A percentile compares a stretch with the other conserved stretches of the same genome.
Conservation (phyloP, 148 eudicot species). For the Spergularia marina region DNA sequence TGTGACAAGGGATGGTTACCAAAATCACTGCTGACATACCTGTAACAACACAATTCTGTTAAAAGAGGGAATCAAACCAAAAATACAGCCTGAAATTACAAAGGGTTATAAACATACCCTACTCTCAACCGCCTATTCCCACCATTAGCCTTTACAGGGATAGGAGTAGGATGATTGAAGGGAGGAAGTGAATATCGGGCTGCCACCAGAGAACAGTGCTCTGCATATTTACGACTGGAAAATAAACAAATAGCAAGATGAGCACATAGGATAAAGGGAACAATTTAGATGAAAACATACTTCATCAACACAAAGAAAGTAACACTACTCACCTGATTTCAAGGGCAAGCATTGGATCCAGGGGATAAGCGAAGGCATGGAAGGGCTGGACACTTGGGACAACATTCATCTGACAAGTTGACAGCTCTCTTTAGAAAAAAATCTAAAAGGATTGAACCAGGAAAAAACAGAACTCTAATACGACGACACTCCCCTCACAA, state of each 20-base stretch:
- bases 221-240: constrained; percentile 87
- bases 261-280: constrained; percentile 1
- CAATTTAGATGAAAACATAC: neutral
- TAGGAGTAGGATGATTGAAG: constrained; percentile 64
- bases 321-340: constrained; percentile 63
- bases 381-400: constrained; percentile 98
- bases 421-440: neutral
- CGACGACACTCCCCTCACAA: neutral
- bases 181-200: constrained; percentile 77
- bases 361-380: constrained; percentile 98
- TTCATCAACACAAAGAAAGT: constrained; percentile 13
- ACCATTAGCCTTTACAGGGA: constrained; percentile 62
- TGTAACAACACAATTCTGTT: constrained; percentile 31
- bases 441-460: neutral
- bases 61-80: neutral
- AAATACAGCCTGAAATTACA: neutral
- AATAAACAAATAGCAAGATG: neutral
- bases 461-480: neutral
- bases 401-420: constrained; percentile 61
- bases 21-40: constrained; percentile 99
- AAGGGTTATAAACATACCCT: constrained; percentile 52
- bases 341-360: constrained; percentile 88
- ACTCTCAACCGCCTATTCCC: constrained; percentile 73
- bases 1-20: constrained; percentile 97
- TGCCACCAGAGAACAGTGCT: constrained; percentile 84